Evolutionary conservation across 495 filamentous ascomycete species (phyloP).

Genomic region (Neurospora sp.): DNA sequence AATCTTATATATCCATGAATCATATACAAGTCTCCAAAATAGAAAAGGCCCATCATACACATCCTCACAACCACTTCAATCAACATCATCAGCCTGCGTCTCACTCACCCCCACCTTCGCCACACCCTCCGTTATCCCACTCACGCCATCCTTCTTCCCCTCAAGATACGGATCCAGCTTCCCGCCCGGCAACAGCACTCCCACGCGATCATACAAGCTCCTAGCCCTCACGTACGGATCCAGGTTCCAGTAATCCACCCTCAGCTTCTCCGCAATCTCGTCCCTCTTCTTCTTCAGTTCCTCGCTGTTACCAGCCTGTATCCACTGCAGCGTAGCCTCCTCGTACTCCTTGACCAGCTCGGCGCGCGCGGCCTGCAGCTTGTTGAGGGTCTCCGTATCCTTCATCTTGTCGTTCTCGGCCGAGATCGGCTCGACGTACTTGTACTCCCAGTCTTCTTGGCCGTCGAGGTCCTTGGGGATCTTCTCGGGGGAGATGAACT

Average conservation of each 20-base stretch:
- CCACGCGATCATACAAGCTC: conserved; percentile 63
- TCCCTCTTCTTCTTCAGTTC: conserved; percentile 37
- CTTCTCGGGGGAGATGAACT: conserved; percentile 58
- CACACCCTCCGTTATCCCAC: conserved; percentile 18
- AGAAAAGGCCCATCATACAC: background rate
- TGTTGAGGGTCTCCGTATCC: conserved; percentile 51
- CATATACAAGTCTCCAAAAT: background rate
- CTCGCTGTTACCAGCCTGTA: conserved; percentile 30
- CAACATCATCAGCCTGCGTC: conserved; percentile 43
- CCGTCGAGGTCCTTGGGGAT: conserved; percentile 77
- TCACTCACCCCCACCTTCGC: conserved; percentile 22
- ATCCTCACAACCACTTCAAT: conserved; percentile 21
- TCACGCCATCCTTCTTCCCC: conserved; percentile 17
- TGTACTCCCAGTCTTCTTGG: conserved; percentile 68
- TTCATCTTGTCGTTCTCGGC: conserved; percentile 66
- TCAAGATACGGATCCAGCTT: conserved; percentile 57
- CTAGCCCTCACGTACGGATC: conserved; percentile 68
- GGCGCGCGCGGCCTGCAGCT: conserved; percentile 48
- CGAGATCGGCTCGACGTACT: conserved; percentile 62
- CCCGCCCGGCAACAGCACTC: conserved; percentile 56
- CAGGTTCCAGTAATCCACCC: conserved; percentile 72
- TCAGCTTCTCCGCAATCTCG: conserved; percentile 47
- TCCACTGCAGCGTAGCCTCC: conserved; percentile 60
- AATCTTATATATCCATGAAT: background rate
- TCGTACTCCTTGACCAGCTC: conserved; percentile 59